Base-by-base conservation (phyloP, 1,284 basidiomycete species). In the Sporisorium scitamineum region DNA sequence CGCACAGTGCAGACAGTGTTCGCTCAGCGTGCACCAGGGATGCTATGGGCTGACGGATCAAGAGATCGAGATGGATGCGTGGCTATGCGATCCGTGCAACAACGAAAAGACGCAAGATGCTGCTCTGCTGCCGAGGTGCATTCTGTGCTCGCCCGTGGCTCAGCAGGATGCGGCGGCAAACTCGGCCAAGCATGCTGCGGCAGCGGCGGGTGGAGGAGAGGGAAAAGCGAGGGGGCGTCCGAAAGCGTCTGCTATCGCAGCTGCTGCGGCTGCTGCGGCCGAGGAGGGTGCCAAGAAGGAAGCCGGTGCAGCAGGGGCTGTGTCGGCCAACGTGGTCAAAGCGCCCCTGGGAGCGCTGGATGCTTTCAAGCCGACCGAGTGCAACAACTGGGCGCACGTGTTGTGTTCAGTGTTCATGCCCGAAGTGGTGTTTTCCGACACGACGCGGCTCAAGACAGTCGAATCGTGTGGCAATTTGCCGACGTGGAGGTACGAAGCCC, bases 291-390 rank as follows among this genome's bases (percentile, higher is more conserved):
- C 61, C 24, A 75, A 75, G 59, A 70, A 67, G 47, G 67, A 75
- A 41, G 27, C 52, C 9, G n/a, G 24, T 8, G 16, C 47, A n/a
- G 27, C 20, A 3, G 48, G 34, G 18, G 9, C 31, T 14, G n/a
- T 60, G 26, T 50, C 59, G 8, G 6, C 42, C 3, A 39, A 56
- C 10, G 60, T 47, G 3, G 26, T 70, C 42, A 60, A 60, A 41
- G 60, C 67, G 3, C 64, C 79, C 1, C 31, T 92, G 31, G 81
- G 75, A 1, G 82, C 84, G 78, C 87, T 97, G 41, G 91, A 94
- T 44, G 92, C 91, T 4, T 91, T 93, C 84, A 97, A 97, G 85
- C 93, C 93, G 5, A 97, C 95, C 0, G 96, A 98, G 87, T 92
- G 93, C 27, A 92, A 93, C 85, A 93, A 93, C 70, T 97, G 94